Percentiles rank a stretch among this genome's conserved stretches.
These are phyloP conservation scores for Linnemannia schmuckeri DNA, from an alignment of 192 early-diverging fungal genomes.

Conservation along the genomic window DNA sequence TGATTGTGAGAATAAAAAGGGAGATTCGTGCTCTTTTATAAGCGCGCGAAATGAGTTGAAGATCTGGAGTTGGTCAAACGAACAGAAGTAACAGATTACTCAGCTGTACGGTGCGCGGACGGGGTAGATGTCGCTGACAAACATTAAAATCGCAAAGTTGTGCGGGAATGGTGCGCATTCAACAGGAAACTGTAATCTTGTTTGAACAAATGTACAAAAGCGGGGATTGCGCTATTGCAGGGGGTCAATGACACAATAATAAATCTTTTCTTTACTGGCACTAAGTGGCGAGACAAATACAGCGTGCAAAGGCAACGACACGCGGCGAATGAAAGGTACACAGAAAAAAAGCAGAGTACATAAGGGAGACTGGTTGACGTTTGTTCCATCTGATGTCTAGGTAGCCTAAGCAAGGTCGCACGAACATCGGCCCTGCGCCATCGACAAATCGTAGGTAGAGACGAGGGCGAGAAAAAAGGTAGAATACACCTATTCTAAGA, in stretches of 20 bases:
- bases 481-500: no score
- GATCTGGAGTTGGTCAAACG: not conserved
- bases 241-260: not conserved
- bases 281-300: not conserved
- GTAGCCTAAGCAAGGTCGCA: not conserved
- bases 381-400: not conserved
- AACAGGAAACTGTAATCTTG: not conserved
- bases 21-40: not conserved
- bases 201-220: not conserved
- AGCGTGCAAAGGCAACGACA: not conserved
- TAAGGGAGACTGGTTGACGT: not conserved
- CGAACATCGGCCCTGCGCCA: not conserved
- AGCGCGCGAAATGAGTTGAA: no score
- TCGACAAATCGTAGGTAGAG: not conserved
- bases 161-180: not conserved
- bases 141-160: not conserved
- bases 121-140: not conserved
- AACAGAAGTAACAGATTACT: not conserved
- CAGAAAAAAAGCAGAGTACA: not conserved
- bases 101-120: not conserved
- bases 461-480: no score
- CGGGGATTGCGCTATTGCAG: not conserved
- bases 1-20: not conserved
- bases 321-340: not conserved
- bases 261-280: not conserved